A percentile compares a stretch with the other conserved stretches of the same genome.
These are phyloP conservation scores for Aethionema arabicum DNA, from an alignment of 345 rosid genomes.

Conservation along the genomic window DNA sequence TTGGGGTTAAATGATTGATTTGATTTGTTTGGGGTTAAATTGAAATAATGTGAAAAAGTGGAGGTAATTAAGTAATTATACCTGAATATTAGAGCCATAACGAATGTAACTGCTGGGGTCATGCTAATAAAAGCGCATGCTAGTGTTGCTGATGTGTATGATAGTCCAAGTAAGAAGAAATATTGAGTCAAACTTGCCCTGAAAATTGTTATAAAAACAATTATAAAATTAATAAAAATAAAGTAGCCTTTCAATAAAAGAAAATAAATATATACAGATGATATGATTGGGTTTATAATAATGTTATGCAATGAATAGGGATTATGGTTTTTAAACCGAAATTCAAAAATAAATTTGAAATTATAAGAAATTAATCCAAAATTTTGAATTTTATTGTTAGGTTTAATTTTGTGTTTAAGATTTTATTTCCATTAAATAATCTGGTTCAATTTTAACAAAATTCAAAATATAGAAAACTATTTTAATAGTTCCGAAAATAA, in stretches of 20 bases:
- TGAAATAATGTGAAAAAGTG: background rate
- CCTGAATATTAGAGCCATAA: conserved; percentile 68
- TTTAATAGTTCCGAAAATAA: background rate
- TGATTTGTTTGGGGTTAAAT: background rate
- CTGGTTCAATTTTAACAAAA: background rate
- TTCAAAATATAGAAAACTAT: too few relatives aligned
- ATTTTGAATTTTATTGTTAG: too few relatives aligned
- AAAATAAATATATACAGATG: too few relatives aligned
- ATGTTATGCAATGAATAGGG: too few relatives aligned
- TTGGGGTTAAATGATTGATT: background rate
- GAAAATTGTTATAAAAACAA: background rate
- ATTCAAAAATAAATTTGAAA: too few relatives aligned
- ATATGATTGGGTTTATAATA: too few relatives aligned
- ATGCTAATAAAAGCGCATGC: conserved; percentile 68
- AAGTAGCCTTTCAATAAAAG: background rate
- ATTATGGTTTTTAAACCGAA: too few relatives aligned
- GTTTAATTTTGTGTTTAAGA: too few relatives aligned
- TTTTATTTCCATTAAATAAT: background rate
- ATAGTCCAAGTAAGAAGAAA: conserved; percentile 62
- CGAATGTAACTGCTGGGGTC: conserved; percentile 65
- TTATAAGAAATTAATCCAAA: too few relatives aligned
- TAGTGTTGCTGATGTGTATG: conserved; percentile 68
- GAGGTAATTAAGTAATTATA: conserved; percentile 13
- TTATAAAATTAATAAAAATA: background rate
- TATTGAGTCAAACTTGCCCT: conserved; percentile 70